Evolutionary conservation across 108 stramenopile species (phyloP), one percentile per base, ranked within the genome.

Genomic region (Aurantiochytrium sp.): DNA sequence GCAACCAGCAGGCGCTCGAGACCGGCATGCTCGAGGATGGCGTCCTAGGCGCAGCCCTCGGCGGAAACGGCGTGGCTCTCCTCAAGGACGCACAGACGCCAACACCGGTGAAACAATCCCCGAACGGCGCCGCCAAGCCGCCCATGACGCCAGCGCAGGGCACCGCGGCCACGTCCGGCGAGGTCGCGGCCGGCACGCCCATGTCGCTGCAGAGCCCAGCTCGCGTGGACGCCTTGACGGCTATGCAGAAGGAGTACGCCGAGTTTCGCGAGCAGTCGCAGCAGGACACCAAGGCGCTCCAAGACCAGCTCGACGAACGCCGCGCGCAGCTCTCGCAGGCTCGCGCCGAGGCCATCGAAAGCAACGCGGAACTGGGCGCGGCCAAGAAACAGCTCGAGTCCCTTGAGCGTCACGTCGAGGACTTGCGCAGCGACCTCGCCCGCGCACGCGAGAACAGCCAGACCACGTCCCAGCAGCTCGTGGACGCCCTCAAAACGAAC

Each of bases 161-260:
- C 1, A 10, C 42, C 39, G 42, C 45, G 6, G 42, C 73, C 73
- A 48, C 73, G 42, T 24, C 45, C n/a, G 73, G 59, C 27, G 8
- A 12, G 36, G 12, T 27, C 45, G 45, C 45, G 73, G 3, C 73
- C 12, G 42, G 39, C 36, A 48, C 39, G 19, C 39, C 39, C n/a
- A 48, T 48, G 73, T 81, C 73, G 39, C 73, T 48, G 36, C 73
- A 65, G 59, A 65, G 59, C 34, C 59, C 59, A 6, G 59, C 59
- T 65, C 59, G 59, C 8, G 34, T 12, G 10, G 59, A 65, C 59
- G 59, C 59, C 19, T 8, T 19, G 27, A 19, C 32, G 15, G 59
- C 59, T 15, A 65, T 65, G 8, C 15, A 65, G 19, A 15, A 27
- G 2, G 59, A 65, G 12, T 65, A 34, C 19, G 59, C 27, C 59